phyloP scores from a whole-genome alignment of 1,284 basidiomycete species.

The Tilletia indica region DNA sequence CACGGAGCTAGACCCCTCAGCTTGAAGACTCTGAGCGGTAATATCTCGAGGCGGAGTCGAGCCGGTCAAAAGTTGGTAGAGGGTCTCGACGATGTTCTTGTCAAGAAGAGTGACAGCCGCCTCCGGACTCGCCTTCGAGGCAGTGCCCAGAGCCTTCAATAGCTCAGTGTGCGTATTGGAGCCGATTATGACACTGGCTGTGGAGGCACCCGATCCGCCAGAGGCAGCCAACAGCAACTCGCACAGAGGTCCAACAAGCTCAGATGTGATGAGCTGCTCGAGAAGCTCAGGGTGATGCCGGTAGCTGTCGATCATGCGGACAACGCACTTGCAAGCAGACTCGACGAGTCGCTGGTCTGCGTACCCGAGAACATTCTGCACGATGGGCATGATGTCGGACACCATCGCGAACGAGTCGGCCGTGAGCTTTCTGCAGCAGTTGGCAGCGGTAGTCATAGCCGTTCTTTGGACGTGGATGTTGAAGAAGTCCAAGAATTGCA shows the following conservation, averaged over 20 bases:
- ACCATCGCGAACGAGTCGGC: slow-evolving; percentile 35
- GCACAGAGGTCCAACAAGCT: slow-evolving; percentile 22
- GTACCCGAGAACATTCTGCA: slow-evolving; percentile 49
- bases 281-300: slow-evolving; percentile 38
- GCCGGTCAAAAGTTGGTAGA: slow-evolving; percentile 51
- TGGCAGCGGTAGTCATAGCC: slow-evolving; percentile 49
- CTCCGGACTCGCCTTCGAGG: slow-evolving; percentile 41
- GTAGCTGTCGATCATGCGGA: slow-evolving; percentile 46
- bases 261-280: slow-evolving; percentile 36
- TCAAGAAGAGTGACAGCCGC: slow-evolving; percentile 47
- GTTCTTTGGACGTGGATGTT: slow-evolving; percentile 55
- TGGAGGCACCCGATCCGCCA: slow-evolving; percentile 23
- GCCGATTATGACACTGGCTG: slow-evolving; percentile 37
- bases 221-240: slow-evolving; percentile 39
- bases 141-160: slow-evolving; percentile 44
- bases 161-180: slow-evolving; percentile 46
- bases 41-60: slow-evolving; percentile 23
- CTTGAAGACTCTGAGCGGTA: not conserved
- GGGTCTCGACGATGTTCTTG: slow-evolving; percentile 50
- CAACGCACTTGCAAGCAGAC: slow-evolving; percentile 51
- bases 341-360: slow-evolving; percentile 52
- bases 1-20: not conserved
- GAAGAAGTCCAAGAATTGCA: slow-evolving; percentile 56
- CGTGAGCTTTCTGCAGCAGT: slow-evolving; percentile 51
- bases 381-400: slow-evolving; percentile 47